Evolutionary conservation across 2,329 filamentous ascomycete species (phyloP).

Genomic region (Elsinoe arachidis): DNA sequence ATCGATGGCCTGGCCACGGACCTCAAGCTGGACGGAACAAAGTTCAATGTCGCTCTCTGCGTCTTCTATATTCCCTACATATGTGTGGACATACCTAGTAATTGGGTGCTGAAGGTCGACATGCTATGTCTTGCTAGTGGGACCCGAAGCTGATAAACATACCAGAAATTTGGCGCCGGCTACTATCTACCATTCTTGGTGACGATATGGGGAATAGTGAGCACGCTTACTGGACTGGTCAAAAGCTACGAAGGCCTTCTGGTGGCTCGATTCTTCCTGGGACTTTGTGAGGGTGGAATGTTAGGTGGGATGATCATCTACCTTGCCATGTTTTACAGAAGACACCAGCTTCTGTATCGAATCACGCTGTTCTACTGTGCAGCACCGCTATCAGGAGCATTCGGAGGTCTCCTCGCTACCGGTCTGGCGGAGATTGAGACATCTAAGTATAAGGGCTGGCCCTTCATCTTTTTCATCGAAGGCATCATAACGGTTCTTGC

Average conservation of each 20-base stretch:
- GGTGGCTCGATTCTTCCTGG: slow-evolving; percentile 34
- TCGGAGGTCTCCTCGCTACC: slow-evolving; percentile 36
- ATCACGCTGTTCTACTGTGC: slow-evolving; percentile 31
- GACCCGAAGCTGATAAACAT: slow-evolving; percentile 18
- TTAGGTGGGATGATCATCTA: slow-evolving; percentile 29
- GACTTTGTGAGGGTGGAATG: slow-evolving; percentile 35
- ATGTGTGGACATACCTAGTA: slow-evolving; percentile 29
- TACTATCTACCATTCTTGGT: slow-evolving; percentile 34
- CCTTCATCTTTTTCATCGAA: slow-evolving; percentile 38
- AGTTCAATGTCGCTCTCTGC: slow-evolving; percentile 36
- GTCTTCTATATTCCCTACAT: slow-evolving; percentile 39
- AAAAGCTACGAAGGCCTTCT: slow-evolving; percentile 34
- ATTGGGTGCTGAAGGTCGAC: slow-evolving; percentile 24
- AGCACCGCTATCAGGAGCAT: slow-evolving; percentile 32
- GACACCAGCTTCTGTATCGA: slow-evolving; percentile 34
- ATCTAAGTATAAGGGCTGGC: slow-evolving; percentile 33
- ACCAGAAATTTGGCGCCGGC: slow-evolving; percentile 29
- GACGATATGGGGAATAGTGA: slow-evolving; percentile 33
- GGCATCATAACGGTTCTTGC: slow-evolving; percentile 50
- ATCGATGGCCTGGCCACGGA: slow-evolving; percentile 34
- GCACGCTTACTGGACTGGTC: slow-evolving; percentile 34
- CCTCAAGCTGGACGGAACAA: slow-evolving; percentile 32
- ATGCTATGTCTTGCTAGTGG: slow-evolving; percentile 27
- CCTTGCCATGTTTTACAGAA: slow-evolving; percentile 35
- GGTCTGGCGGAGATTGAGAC: slow-evolving; percentile 33